Conservation (phyloP, 257 asterid genomes). For the Scutellaria baicalensis region DNA sequence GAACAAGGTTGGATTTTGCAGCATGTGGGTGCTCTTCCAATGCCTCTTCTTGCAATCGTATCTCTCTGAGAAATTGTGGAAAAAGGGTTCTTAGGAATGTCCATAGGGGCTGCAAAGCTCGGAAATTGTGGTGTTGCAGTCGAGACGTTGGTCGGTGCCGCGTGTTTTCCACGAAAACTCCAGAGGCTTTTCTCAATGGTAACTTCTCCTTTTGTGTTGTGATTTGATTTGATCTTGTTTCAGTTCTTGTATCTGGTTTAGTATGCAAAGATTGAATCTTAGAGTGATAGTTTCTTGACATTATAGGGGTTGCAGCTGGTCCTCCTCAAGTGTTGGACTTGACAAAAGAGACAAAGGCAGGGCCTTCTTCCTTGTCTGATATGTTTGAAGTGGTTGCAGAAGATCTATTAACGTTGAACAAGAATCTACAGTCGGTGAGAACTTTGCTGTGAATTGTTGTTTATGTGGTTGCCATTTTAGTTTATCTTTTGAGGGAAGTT, state of each 20-base stretch:
- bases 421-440: constrained; percentile 69
- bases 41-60: constrained; percentile 43
- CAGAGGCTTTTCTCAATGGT: constrained; percentile 64
- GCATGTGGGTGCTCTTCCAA: constrained; percentile 73
- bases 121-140: constrained; percentile 39
- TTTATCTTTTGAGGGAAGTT: background rate
- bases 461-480: background rate
- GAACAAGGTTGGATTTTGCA: constrained; percentile 49
- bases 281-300: constrained; percentile 6
- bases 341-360: constrained; percentile 21
- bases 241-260: background rate
- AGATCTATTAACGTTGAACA: constrained; percentile 65
- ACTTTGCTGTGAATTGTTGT: background rate
- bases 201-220: background rate
- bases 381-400: constrained; percentile 83
- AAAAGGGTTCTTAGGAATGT: constrained; percentile 42
- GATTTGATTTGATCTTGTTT: background rate
- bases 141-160: constrained; percentile 49
- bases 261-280: background rate
- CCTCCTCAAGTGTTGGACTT: constrained; percentile 53
- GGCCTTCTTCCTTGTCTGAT: constrained; percentile 38
- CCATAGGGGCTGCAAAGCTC: constrained; percentile 35
- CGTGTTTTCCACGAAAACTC: constrained; percentile 56
- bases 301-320: constrained; percentile 44
- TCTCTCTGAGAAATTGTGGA: constrained; percentile 25